Evolutionary conservation across 805 yeast species (phyloP).

Genomic region (Myxozyma mucilagina): DNA sequence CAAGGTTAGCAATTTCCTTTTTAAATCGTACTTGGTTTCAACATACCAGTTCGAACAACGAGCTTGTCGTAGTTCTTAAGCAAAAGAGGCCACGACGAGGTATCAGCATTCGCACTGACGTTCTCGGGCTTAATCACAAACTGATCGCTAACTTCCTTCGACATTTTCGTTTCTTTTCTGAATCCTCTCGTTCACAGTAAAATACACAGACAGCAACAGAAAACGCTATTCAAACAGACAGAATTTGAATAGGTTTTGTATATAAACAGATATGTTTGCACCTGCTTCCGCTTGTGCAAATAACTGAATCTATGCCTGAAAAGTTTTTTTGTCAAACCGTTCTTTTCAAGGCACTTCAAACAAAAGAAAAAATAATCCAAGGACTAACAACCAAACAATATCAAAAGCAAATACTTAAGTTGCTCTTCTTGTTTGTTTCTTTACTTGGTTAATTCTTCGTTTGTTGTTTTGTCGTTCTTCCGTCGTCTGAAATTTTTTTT

Average conservation of each 20-base stretch:
- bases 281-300: not conserved
- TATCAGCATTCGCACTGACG: conserved; percentile 63
- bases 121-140: conserved; percentile 31
- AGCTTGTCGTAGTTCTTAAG: conserved; percentile 92
- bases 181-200: not conserved
- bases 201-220: not conserved
- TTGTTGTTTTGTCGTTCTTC: no score
- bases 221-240: not conserved
- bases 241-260: not conserved
- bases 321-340: no score
- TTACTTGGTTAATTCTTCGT: no score
- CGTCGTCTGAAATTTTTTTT: no score
- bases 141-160: conserved; percentile 8
- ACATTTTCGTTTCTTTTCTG: not conserved
- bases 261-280: not conserved
- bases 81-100: conserved; percentile 93
- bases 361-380: no score
- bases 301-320: not conserved
- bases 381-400: not conserved
- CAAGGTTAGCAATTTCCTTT: not conserved
- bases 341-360: no score
- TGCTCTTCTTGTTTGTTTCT: no score
- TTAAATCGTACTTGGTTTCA: not conserved
- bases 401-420: no score
- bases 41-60: conserved; percentile 76